Percentiles rank a stretch among this genome's conserved stretches.
These are phyloP conservation scores for Boletus rufocinnamomeus DNA, from an alignment of 768 basidiomycete species.

Conservation along the genomic window DNA sequence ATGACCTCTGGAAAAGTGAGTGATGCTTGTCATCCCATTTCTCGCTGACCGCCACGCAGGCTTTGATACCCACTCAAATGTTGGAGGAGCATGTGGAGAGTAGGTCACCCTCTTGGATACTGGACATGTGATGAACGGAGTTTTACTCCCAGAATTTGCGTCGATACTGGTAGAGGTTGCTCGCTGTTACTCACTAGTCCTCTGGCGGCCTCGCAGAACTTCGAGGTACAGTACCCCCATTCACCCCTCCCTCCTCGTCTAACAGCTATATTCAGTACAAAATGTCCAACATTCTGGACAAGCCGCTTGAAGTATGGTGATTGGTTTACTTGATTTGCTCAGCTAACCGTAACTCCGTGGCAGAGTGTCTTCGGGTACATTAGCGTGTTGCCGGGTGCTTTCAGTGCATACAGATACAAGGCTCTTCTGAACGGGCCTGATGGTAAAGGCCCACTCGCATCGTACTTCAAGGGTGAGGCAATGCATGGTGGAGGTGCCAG, in stretches of 20 bases:
- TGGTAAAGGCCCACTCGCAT: conserved; percentile 87
- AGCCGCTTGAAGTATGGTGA: conserved; percentile 80
- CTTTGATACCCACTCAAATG: conserved; percentile 81
- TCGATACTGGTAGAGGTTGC: conserved; percentile 76
- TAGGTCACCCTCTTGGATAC: conserved; percentile 34
- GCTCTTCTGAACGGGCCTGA: conserved; percentile 85
- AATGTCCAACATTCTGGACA: conserved; percentile 95
- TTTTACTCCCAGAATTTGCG: conserved; percentile 60
- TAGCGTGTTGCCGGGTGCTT: conserved; percentile 87
- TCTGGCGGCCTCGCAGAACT: conserved; percentile 92
- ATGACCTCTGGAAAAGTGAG: conserved; percentile 92
- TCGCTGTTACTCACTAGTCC: conserved; percentile 71
- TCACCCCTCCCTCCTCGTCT: not conserved
- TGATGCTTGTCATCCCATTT: not conserved
- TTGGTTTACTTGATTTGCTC: not conserved
- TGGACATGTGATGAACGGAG: conserved; percentile 1
- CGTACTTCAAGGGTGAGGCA: conserved; percentile 91
- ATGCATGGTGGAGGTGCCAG: conserved; percentile 68
- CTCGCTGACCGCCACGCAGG: conserved; percentile 30
- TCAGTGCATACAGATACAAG: conserved; percentile 89
- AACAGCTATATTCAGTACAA: conserved; percentile 60
- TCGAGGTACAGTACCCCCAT: conserved; percentile 54
- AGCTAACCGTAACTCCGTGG: not conserved
- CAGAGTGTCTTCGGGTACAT: conserved; percentile 86
- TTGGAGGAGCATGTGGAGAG: conserved; percentile 97